Base-by-base conservation (phyloP, 2,329 filamentous ascomycete species). In the Dactylellina drechsleri region DNA sequence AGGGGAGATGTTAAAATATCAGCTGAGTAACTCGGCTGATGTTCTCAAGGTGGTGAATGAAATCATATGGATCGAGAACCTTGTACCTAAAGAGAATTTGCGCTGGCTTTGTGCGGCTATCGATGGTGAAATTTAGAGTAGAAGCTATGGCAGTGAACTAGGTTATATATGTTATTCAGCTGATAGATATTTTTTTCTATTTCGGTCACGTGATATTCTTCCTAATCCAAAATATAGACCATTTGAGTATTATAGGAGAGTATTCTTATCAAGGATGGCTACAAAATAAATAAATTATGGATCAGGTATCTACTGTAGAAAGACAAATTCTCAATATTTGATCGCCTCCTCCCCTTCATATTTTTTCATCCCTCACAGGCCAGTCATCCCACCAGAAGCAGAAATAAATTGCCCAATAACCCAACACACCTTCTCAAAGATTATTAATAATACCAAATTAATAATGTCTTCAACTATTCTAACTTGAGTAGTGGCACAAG, bases 391-490 rank as follows among this genome's bases (percentile, higher is more conserved):
- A 18, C 81, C 82, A 54, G 80, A 83, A 43, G 81, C 82, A 0
- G 80, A 81, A 70, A 84, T 82, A 36, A 79, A 80, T 79, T 84
- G 83, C n/a, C 81, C 83, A 0, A 83, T 84, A n/a, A 85, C 82
- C 84, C 83, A 85, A 4, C 83, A 78, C 28, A 80, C 81, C 66
- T 82, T 82, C 71, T 83, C 82, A 6, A 78, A 81, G 0, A 80
- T 82, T 2, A 84, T 64, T 52, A 84, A 68, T 26, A 84, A 70
- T 26, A 83, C 82, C 0, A 82, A 83, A 72, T 85, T 83, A 0
- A 81, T 84, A 49, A 85, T 79, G 64, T 85, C 84, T 16, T 81
- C 81, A 1, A 79, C 66, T 0, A 79, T 81, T 0, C 83, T 83
- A 0, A 80, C 52, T 0, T 82, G 72, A n/a, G 81, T 76, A 3